Conservation (phyloP, 306 rosid species). For the Ochetophila trinervis region DNA sequence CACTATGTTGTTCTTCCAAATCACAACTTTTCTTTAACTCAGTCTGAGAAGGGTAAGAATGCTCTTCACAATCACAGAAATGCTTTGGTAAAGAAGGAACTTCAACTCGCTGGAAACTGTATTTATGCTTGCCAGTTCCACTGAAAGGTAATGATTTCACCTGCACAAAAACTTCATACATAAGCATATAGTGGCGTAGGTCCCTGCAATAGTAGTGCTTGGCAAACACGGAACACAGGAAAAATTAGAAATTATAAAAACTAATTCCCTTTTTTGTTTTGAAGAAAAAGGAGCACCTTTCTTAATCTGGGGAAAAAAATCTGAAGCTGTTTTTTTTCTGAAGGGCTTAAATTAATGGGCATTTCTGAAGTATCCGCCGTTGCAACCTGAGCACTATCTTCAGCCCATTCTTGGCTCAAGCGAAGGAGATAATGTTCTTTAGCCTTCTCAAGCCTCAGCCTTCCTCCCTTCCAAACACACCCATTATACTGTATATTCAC, state of each 20-base stretch:
- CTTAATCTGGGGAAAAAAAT: slow-evolving; percentile 68
- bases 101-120: slow-evolving; percentile 79
- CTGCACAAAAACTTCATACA: slow-evolving; percentile 33
- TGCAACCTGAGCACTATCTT: slow-evolving; percentile 20
- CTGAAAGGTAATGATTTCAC: slow-evolving; percentile 74
- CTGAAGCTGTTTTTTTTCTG: slow-evolving; percentile 30
- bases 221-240: neutral
- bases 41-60: slow-evolving; percentile 35
- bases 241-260: neutral
- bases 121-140: slow-evolving; percentile 93
- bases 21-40: slow-evolving; percentile 26
- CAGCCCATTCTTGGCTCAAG: slow-evolving; percentile 64
- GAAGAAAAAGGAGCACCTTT: slow-evolving; percentile 41
- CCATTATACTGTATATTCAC: slow-evolving; percentile 70
- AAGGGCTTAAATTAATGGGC: slow-evolving; percentile 13
- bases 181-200: slow-evolving; percentile 2
- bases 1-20: slow-evolving; percentile 34
- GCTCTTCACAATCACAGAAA: slow-evolving; percentile 96
- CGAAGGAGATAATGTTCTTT: slow-evolving; percentile 65
- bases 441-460: slow-evolving; percentile 76
- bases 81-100: slow-evolving; percentile 65
- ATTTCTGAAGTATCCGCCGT: slow-evolving; percentile 19
- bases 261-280: too few species aligned
- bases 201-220: neutral
- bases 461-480: slow-evolving; percentile 92